Conservation (phyloP, 2,329 filamentous ascomycete genomes). For the Hypoxylon sp. region DNA sequence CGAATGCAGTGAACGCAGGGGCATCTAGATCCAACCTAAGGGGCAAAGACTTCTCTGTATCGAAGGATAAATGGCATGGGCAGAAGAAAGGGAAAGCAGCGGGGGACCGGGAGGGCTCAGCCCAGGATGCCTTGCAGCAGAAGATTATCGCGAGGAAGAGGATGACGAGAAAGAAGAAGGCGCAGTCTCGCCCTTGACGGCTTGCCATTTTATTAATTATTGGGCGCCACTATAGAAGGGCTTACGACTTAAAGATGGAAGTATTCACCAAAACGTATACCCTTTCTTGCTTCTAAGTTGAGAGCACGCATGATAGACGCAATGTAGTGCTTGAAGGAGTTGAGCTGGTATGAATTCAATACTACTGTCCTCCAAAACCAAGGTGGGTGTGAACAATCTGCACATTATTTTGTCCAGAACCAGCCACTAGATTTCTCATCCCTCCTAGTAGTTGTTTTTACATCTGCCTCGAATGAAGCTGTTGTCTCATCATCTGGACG, state of each 20-base stretch:
- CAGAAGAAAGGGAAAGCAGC: conserved; percentile 40
- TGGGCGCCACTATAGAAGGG: not conserved
- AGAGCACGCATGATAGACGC: not conserved
- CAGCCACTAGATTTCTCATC: conserved; percentile 28
- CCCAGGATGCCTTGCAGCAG: conserved; percentile 67
- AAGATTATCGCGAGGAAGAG: conserved; percentile 90
- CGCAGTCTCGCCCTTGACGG: conserved; percentile 55
- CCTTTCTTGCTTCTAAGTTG: conserved; percentile 19
- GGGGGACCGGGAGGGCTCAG: conserved; percentile 44
- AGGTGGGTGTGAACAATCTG: not conserved
- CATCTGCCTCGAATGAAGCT: conserved; percentile 14
- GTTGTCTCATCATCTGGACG: conserved; percentile 4
- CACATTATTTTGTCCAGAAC: conserved; percentile 39
- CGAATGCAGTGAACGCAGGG: conserved; percentile 16
- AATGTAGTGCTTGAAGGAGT: conserved; percentile 5
- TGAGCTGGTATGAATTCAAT: conserved; percentile 1
- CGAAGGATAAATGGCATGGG: conserved; percentile 50
- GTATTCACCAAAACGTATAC: not conserved
- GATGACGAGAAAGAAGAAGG: conserved; percentile 80
- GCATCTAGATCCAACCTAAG: conserved; percentile 35
- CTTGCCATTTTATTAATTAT: not conserved
- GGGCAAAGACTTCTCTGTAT: conserved; percentile 56
- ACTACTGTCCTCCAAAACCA: conserved; percentile 7
- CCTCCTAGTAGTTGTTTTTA: conserved; percentile 1
- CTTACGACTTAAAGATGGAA: not conserved